Evolutionary conservation across 805 yeast species (phyloP).

Genomic region (Zygosaccharomyces bisporus): DNA sequence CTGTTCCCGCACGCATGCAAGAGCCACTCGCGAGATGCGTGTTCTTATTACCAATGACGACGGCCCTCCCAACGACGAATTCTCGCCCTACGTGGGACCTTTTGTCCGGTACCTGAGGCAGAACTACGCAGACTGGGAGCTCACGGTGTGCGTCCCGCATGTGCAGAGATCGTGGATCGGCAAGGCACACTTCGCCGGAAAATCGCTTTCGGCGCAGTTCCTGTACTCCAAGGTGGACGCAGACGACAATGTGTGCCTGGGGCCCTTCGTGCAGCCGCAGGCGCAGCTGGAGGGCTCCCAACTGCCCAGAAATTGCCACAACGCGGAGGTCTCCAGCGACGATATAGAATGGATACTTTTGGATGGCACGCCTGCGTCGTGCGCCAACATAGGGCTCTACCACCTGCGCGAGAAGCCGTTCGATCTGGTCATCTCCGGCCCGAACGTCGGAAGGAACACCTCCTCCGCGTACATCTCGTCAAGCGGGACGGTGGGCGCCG

Average conservation of each 20-base stretch:
- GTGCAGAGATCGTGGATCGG: conserved; percentile 94
- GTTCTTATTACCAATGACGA: conserved; percentile 83
- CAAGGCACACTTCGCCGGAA: conserved; percentile 90
- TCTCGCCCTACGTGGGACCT: conserved; percentile 82
- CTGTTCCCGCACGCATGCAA: too few species aligned
- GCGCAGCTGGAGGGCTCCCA: conserved; percentile 30
- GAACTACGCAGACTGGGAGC: conserved; percentile 70
- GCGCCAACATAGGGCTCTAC: conserved; percentile 84
- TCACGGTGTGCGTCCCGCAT: conserved; percentile 77
- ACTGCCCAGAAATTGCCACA: conserved; percentile 20
- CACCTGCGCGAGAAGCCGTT: conserved; percentile 57
- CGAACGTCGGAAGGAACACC: conserved; percentile 92
- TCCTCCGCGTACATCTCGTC: conserved; percentile 84
- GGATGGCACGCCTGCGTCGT: conserved; percentile 95
- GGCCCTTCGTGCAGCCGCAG: conserved; percentile 61
- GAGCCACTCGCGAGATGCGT: too few species aligned
- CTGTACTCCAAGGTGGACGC: conserved; percentile 52
- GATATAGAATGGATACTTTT: conserved; percentile 80
- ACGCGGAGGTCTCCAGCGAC: conserved; percentile 27
- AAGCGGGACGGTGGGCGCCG: conserved; percentile 95
- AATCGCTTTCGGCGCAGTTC: conserved; percentile 55
- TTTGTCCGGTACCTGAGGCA: conserved; percentile 64
- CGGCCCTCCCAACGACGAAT: conserved; percentile 79
- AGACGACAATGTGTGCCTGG: conserved; percentile 53
- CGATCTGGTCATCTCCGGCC: conserved; percentile 90